Percentiles rank a stretch among this genome's conserved stretches.
These are phyloP conservation scores for Colletotrichum sp. DNA, from an alignment of 2,329 filamentous ascomycete species.

Conservation along the genomic window DNA sequence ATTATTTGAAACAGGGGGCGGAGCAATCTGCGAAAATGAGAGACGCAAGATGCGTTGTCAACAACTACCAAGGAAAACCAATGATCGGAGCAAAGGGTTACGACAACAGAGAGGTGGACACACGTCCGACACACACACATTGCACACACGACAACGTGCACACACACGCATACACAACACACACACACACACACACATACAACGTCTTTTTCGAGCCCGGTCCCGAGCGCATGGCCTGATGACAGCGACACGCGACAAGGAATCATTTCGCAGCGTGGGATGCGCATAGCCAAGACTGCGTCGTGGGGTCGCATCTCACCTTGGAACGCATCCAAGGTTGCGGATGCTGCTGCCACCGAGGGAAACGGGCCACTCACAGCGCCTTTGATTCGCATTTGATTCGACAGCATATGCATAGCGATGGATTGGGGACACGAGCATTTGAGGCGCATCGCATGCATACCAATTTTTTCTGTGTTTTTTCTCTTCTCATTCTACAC, in stretches of 20 bases:
- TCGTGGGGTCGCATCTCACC: not conserved
- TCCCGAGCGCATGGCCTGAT: slow-evolving; percentile 13
- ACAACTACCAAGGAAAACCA: not conserved
- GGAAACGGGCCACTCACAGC: not conserved
- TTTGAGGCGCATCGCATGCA: slow-evolving; percentile 12
- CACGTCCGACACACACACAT: slow-evolving; percentile 11
- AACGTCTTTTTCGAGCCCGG: not conserved
- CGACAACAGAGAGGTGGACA: not conserved
- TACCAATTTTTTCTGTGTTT: not conserved
- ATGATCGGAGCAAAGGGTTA: not conserved
- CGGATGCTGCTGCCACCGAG: not conserved
- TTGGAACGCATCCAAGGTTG: not conserved
- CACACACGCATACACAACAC: not conserved
- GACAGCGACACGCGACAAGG: slow-evolving; percentile 5
- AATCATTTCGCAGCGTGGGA: not conserved
- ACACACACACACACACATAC: not conserved
- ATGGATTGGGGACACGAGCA: slow-evolving; percentile 8
- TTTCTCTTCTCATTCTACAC: not conserved
- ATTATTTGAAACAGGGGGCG: slow-evolving; percentile 1
- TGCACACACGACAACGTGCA: not conserved
- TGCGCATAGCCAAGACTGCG: not conserved
- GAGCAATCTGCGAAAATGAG: slow-evolving; percentile 13
- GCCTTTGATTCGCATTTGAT: not conserved
- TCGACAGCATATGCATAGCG: slow-evolving; percentile 22
- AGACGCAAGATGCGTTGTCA: slow-evolving; percentile 9